Evolutionary conservation across 768 basidiomycete species (phyloP), one percentile per base, ranked within the genome.

Genomic region (Lactarius indigo): DNA sequence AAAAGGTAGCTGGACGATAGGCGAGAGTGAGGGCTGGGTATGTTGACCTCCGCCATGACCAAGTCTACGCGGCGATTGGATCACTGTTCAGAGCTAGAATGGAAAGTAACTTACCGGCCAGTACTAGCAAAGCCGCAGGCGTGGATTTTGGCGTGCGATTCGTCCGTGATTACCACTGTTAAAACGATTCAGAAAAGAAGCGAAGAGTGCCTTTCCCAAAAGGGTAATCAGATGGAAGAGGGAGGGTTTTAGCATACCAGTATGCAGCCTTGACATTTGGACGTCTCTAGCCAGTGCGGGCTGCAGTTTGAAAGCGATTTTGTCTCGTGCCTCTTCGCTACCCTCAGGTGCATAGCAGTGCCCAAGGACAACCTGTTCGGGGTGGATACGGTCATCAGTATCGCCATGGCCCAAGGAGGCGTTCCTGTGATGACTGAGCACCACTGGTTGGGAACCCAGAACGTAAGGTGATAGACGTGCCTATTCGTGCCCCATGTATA

Each of bases 41-140:
- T 94, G 90, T 47, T 90, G 84, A 2, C 82, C 83, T 2, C 64
- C 68, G 26, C 61, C 57, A 31, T 84, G 83, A 2, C 93, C 95
- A 18, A 95, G 82, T 20, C 92, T 92, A 70, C 1, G 33, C 26
- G 42, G 37, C 0, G 23, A 17, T 37, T 18, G 20, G n/a, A 4
- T 35, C 1, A 47, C 31, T 5, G 10, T 35, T 23, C 23, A 64
- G 58, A 17, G 35, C 33, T 7, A 26, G 23, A 52, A 64, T 26
- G 47, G 57, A 37, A 39, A 31, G 35, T 23, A n/a, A 75, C 84
- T 61, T 75, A 88, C 89, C 94, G 85, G 63, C 94, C 94, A 13
- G 90, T 90, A 59, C 87, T 89, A 1, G 93, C 94, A 72, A 95
- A 96, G 3, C 97, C 96, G 72, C 95, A 98, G 7, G 94, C 73